Evolutionary conservation across 345 rosid species (phyloP).

Genomic region (Lepidium aucheri): DNA sequence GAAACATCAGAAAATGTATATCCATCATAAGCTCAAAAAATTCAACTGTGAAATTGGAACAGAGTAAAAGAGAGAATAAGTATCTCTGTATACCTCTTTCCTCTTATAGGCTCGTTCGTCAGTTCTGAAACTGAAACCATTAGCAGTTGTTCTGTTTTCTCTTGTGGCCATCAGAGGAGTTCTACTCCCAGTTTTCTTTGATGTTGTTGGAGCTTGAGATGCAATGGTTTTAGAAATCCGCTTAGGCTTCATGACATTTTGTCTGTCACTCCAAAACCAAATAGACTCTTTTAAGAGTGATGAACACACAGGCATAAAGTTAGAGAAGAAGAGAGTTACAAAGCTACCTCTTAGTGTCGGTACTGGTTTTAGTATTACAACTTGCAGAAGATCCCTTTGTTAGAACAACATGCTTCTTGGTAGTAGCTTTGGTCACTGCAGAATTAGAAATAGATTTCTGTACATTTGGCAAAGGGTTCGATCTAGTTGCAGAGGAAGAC

Average conservation of each 20-base stretch:
- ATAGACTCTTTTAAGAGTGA: constrained; percentile 4
- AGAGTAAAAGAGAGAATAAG: neutral
- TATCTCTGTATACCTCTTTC: constrained; percentile 47
- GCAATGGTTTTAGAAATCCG: constrained; percentile 28
- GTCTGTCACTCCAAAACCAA: constrained; percentile 30
- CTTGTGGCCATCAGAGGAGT: constrained; percentile 22
- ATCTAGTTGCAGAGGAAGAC: neutral
- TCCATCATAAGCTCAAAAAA: neutral
- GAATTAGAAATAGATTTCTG: neutral
- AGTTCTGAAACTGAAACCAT: constrained; percentile 43
- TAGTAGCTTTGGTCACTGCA: neutral
- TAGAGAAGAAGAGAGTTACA: neutral
- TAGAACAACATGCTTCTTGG: constrained; percentile 28
- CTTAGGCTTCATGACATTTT: constrained; percentile 34
- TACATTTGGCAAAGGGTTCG: neutral
- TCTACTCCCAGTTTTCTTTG: constrained; percentile 35
- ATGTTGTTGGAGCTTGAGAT: constrained; percentile 30
- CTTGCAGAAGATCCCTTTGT: constrained; percentile 37
- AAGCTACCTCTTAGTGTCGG: constrained; percentile 40
- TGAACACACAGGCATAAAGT: neutral
- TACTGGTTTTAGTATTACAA: constrained; percentile 29
- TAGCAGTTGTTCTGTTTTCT: constrained; percentile 31
- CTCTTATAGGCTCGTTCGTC: constrained; percentile 51
- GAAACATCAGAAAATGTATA: constrained; percentile 7
- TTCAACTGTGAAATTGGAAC: neutral